These are phyloP conservation scores for Phascolomyces articulosus DNA, from an alignment of 371 early-diverging fungal species.

Conservation along the genomic window DNA sequence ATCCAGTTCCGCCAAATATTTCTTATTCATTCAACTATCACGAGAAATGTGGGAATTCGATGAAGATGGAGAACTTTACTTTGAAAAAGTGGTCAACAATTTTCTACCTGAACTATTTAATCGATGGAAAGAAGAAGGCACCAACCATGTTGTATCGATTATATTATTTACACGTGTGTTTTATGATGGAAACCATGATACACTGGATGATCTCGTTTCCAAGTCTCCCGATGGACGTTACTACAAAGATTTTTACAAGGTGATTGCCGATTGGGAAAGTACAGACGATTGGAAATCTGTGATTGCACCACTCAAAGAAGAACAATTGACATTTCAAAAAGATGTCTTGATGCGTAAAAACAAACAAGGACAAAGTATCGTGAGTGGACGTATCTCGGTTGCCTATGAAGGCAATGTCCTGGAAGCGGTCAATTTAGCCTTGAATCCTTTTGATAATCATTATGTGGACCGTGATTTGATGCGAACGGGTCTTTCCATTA, in stretches of 20 bases:
- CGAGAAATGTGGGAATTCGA: conserved; percentile 97
- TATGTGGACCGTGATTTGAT: conserved; percentile 92
- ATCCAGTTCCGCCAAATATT: conserved; percentile 92
- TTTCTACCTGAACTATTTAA: conserved; percentile 90
- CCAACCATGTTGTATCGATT: conserved; percentile 96
- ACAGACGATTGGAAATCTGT: conserved; percentile 84
- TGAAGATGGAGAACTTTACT: conserved; percentile 93
- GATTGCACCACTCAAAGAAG: conserved; percentile 78
- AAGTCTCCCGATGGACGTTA: conserved; percentile 60
- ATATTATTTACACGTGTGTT: conserved; percentile 90
- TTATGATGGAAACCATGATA: conserved; percentile 63
- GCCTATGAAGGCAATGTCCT: conserved; percentile 92
- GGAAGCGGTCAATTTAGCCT: conserved; percentile 93
- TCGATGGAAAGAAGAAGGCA: conserved; percentile 81
- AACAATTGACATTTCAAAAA: conserved; percentile 80
- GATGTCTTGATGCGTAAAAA: conserved; percentile 72
- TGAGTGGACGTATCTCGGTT: conserved; percentile 71
- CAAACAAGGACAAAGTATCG: conserved; percentile 42
- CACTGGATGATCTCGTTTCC: conserved; percentile 43
- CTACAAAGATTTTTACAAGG: conserved; percentile 94
- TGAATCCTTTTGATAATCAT: conserved; percentile 93
- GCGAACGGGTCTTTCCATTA: conserved; percentile 91
- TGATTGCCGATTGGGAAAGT: conserved; percentile 92
- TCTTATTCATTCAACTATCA: conserved; percentile 94
- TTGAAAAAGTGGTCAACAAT: conserved; percentile 88